A percentile compares a stretch with the other conserved stretches of the same genome.
Evolutionary conservation across 345 rosid species (phyloP).

Genomic region (Murraya paniculata): DNA sequence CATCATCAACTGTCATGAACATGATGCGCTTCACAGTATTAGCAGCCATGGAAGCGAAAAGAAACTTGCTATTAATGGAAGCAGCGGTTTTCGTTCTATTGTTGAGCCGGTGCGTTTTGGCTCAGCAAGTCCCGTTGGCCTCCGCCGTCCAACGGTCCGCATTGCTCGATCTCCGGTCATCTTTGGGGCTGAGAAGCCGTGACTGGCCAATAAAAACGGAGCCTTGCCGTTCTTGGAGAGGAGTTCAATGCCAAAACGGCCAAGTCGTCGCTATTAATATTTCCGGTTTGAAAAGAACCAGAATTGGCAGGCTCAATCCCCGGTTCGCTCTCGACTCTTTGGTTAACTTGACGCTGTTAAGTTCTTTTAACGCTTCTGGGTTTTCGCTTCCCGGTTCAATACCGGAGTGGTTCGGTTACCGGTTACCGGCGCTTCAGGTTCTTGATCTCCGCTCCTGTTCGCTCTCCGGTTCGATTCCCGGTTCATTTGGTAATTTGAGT

Average conservation of each 20-base stretch:
- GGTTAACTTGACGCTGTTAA: conserved; percentile 45
- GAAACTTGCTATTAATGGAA: background rate
- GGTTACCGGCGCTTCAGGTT: conserved; percentile 34
- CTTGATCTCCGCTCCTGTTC: conserved; percentile 65
- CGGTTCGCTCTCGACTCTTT: conserved; percentile 52
- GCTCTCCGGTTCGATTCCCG: conserved; percentile 48
- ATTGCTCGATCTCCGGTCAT: conserved; percentile 58
- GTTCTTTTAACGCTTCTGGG: conserved; percentile 62
- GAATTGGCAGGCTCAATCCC: conserved; percentile 46
- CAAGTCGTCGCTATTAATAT: conserved; percentile 41
- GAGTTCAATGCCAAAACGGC: conserved; percentile 48
- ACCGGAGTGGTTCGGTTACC: conserved; percentile 58
- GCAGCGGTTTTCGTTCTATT: conserved; percentile 18
- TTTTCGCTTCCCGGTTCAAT: conserved; percentile 60
- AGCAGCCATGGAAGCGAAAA: conserved; percentile 24
- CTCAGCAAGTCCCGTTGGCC: conserved; percentile 31
- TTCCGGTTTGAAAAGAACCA: conserved; percentile 58
- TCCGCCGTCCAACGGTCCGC: conserved; percentile 41
- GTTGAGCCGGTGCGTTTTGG: conserved; percentile 25
- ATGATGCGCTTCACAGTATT: background rate
- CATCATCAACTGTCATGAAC: conserved; percentile 1
- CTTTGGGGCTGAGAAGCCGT: conserved; percentile 52
- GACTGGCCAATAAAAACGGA: conserved; percentile 60
- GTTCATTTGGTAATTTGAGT: conserved; percentile 46
- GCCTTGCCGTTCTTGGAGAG: conserved; percentile 60